Evolutionary conservation across 1,139 yeast genomes (phyloP).

Genomic region (Saccharomyces uvarum): DNA sequence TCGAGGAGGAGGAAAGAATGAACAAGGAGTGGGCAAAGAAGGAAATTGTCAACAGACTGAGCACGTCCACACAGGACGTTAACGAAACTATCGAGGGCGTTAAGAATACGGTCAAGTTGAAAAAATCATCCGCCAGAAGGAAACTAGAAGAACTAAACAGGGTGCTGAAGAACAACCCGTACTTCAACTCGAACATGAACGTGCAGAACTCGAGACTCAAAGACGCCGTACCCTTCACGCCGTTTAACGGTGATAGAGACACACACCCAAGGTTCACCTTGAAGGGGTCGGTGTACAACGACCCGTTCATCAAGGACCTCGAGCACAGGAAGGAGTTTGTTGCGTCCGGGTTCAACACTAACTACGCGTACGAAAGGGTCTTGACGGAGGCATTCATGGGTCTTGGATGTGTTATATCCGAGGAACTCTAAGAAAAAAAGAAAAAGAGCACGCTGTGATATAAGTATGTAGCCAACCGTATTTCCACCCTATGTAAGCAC

Average conservation of each 20-base stretch:
- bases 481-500: background rate
- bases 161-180: conserved; percentile 32
- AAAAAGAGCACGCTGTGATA: conserved; percentile 2
- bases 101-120: conserved; percentile 50
- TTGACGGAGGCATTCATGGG: conserved; percentile 87
- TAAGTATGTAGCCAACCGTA: background rate
- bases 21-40: conserved; percentile 51
- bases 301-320: conserved; percentile 55
- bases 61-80: conserved; percentile 39
- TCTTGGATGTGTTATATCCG: conserved; percentile 67
- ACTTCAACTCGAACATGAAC: conserved; percentile 20
- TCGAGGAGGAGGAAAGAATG: conserved; percentile 61
- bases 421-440: conserved; percentile 41
- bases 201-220: conserved; percentile 14
- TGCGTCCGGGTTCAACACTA: conserved; percentile 81
- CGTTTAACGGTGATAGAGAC: conserved; percentile 86
- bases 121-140: conserved; percentile 59
- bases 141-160: conserved; percentile 56
- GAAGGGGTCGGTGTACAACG: conserved; percentile 42
- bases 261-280: conserved; percentile 38
- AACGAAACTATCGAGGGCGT: conserved; percentile 42
- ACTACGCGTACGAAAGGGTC: conserved; percentile 64
- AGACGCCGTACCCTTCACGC: conserved; percentile 64
- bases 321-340: conserved; percentile 58
- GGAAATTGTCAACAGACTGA: conserved; percentile 64